Base-by-base conservation (phyloP, 371 early-diverging fungal species). In the Mortierella sp. region DNA sequence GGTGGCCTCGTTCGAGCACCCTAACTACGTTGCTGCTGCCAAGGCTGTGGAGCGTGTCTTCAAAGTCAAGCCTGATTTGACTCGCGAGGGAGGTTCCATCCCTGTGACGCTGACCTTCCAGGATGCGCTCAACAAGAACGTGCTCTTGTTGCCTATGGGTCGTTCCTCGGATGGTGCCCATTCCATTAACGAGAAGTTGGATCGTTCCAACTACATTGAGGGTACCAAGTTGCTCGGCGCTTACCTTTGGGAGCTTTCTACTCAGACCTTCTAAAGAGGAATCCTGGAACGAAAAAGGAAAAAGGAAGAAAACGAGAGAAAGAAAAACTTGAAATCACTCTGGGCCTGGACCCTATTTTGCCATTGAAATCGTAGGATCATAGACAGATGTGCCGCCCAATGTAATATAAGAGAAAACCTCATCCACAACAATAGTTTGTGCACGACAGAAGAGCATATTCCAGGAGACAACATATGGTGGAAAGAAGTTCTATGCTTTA, bases 81-180 rank as follows among this genome's bases (percentile, higher is more conserved):
- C 98, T 24, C 92, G 99, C 76, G 99, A 98, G 87, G 99, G 97
- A 64, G 96, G 98, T 9, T 94, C 94, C 41, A 98, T 98, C 70
- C 99, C 99, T n/a, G 96, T 98, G 23, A 97, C 98, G 12, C 85
- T 98, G 61, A 95, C 96, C 23, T 97, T 98, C 89, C 95, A 97
- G 87, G 96, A 97, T 72, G 93, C 93, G 30, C 85, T 98, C 27
- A 81, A 92, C 57, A 92, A 92, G 87, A 95, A 92, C 75, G 95
- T 97, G 23, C 80, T 97, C 58, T 85, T 97, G 68, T 84, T 97
- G 71, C 97, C 96, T 34, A 95, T 96, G 96, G 97, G 97, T 50
- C 87, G 88, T 68, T 88, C 64, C 23, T 66, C 82, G 12, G 79
- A 88, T 80, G 99, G 97, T 66, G 99, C 98, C 26, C 99, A 98